Evolutionary conservation across 73 alveolate genomes (phyloP).

Genomic region (Uronychia setigera): DNA sequence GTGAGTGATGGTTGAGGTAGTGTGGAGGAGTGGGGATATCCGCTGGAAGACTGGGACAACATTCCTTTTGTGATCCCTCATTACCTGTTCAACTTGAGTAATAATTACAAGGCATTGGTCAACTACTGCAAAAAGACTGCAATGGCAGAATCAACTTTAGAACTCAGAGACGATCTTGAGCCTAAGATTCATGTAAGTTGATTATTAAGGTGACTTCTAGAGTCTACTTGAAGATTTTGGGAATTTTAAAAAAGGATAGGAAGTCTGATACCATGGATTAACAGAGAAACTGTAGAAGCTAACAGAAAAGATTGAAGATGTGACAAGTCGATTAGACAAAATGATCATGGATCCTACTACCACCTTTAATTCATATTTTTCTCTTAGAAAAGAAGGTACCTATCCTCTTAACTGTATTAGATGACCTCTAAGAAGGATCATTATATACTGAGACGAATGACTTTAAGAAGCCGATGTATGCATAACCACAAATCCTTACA

Average conservation of each 20-base stretch:
- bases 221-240: neutral
- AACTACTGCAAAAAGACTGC: neutral
- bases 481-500: neutral
- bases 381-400: neutral
- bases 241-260: neutral
- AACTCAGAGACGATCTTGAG: neutral
- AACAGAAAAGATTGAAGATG: neutral
- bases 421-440: neutral
- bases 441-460: neutral
- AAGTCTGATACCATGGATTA: neutral
- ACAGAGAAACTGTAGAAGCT: neutral
- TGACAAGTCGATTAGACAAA: neutral
- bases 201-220: neutral
- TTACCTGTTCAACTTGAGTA: neutral
- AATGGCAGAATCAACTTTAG: neutral
- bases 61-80: neutral
- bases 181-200: neutral
- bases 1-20: no score
- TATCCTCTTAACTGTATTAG: neutral
- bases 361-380: neutral
- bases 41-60: constrained; percentile 1
- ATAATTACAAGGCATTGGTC: neutral
- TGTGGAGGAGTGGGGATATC: no score
- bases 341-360: neutral
- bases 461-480: neutral